These are phyloP conservation scores for Scheffersomyces illinoinensis DNA, from an alignment of 1,139 yeast genomes.

Conservation along the genomic window DNA sequence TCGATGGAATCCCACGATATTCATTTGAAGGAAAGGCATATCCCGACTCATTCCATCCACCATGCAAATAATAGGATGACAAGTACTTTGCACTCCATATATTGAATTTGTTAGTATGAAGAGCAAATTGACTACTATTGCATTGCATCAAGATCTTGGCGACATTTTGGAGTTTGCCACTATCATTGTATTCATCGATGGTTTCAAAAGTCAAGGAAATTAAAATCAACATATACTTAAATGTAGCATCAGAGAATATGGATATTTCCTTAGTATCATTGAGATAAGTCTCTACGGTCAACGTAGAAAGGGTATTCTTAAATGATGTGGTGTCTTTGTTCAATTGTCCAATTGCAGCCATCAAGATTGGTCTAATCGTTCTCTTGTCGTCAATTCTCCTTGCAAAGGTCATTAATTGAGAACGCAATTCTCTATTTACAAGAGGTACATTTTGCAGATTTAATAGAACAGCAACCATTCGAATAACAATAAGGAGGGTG, in stretches of 20 bases:
- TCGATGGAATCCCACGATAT: constrained; percentile 5
- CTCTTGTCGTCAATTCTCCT: constrained; percentile 2
- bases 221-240: constrained; percentile 11
- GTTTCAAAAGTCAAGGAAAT: constrained; percentile 20
- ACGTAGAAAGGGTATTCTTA: not conserved
- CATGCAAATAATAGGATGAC: constrained; percentile 37
- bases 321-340: constrained; percentile 3
- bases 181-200: constrained; percentile 2
- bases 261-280: constrained; percentile 2
- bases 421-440: not conserved
- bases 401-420: constrained; percentile 4
- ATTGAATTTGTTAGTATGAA: constrained; percentile 21
- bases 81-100: constrained; percentile 46
- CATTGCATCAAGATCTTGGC: constrained; percentile 21
- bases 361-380: constrained; percentile 12
- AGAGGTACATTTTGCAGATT: not conserved
- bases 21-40: constrained; percentile 10
- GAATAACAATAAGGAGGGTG: constrained; percentile 3
- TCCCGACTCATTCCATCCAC: constrained; percentile 12
- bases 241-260: constrained; percentile 2
- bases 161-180: constrained; percentile 12
- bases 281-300: not conserved
- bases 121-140: constrained; percentile 3
- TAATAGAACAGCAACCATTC: constrained; percentile 6
- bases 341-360: constrained; percentile 12